phyloP scores from a whole-genome alignment of 2,329 filamentous ascomycete species.

The Fusarium citri region DNA sequence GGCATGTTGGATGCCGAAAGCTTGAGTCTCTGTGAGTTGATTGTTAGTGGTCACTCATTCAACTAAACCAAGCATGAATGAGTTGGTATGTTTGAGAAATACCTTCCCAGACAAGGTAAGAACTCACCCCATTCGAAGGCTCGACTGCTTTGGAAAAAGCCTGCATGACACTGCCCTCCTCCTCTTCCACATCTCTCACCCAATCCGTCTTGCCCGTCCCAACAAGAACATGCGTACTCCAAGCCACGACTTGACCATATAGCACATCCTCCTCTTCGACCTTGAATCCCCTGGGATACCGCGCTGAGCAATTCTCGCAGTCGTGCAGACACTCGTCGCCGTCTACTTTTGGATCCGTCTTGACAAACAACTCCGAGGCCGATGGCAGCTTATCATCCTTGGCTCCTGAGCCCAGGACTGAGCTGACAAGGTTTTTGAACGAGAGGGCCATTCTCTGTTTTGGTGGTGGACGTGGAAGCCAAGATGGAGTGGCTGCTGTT shows the following conservation, averaged over 20 bases:
- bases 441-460: constrained; percentile 59
- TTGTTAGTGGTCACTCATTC: constrained; percentile 5
- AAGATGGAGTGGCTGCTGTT: constrained; percentile 28
- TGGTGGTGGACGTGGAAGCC: constrained; percentile 47
- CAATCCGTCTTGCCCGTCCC: constrained; percentile 97
- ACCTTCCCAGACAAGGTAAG: neutral
- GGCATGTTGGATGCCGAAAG: constrained; percentile 93
- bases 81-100: neutral
- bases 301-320: constrained; percentile 82
- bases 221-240: constrained; percentile 89
- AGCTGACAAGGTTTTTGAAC: constrained; percentile 49
- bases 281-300: constrained; percentile 77
- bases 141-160: constrained; percentile 70
- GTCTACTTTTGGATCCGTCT: constrained; percentile 79
- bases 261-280: constrained; percentile 82
- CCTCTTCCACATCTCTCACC: constrained; percentile 88
- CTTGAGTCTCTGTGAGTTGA: constrained; percentile 75
- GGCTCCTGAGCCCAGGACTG: constrained; percentile 44
- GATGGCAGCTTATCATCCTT: constrained; percentile 44
- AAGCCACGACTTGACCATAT: constrained; percentile 87
- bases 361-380: constrained; percentile 72
- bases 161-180: constrained; percentile 87
- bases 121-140: constrained; percentile 75
- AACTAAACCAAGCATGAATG: neutral
- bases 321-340: constrained; percentile 91